phyloP scores from a whole-genome alignment of 306 rosid genomes.

The Cicer yamashitae region DNA sequence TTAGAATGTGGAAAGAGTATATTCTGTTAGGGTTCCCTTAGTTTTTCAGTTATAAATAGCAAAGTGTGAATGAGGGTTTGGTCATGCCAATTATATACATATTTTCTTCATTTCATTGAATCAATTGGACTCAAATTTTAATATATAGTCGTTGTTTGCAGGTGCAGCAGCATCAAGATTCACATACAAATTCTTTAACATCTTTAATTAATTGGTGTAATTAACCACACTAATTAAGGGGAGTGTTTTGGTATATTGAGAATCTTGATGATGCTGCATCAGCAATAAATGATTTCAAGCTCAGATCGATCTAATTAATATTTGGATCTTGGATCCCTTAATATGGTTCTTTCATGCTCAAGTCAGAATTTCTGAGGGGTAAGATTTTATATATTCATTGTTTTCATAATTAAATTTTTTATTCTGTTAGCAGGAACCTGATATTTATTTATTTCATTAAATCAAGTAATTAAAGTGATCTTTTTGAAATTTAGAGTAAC shows the following conservation, averaged over 20 bases:
- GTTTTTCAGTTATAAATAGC: conserved; percentile 18
- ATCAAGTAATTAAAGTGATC: not conserved
- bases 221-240: not conserved
- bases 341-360: not conserved
- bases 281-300: conserved; percentile 56
- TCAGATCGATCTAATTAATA: not conserved
- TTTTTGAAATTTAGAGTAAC: not conserved
- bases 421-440: not conserved
- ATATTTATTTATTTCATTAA: not conserved
- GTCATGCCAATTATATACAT: not conserved
- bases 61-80: conserved; percentile 22
- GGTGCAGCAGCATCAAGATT: conserved; percentile 97
- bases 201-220: not conserved
- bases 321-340: conserved; percentile 10
- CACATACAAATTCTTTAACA: conserved; percentile 45
- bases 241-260: conserved; percentile 53
- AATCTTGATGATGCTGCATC: conserved; percentile 99
- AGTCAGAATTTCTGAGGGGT: not conserved
- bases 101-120: conserved; percentile 26
- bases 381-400: not conserved
- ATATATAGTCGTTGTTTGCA: conserved; percentile 66
- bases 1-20: conserved; percentile 36
- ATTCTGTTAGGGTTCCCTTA: conserved; percentile 61
- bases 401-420: not conserved
- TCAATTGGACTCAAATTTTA: conserved; percentile 3